Base-by-base conservation (phyloP, 306 rosid genomes). In the Vigna unguiculata region DNA sequence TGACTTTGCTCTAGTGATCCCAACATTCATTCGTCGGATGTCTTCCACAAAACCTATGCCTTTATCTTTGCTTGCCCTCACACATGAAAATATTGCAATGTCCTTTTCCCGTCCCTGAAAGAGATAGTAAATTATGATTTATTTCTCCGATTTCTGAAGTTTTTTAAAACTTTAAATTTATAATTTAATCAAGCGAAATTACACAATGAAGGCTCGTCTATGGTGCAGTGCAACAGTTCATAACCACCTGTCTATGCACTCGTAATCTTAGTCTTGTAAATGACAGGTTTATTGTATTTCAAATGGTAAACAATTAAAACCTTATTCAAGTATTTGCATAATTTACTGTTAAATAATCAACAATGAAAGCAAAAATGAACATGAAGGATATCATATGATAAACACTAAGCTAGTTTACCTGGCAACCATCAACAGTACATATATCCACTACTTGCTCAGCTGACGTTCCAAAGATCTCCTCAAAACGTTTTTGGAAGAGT, bases 51-150 rank as follows among this genome's bases (percentile, higher is more conserved):
- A 94, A 41, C 98, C 98, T 41, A 94, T 94, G 34, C 91, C 75
- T 55, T 67, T 81, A 5, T 86, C 85, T 83, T 89, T 43, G 76
- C 89, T 94, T 80, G 97, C 95, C 86, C 98, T 84, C 74, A 92
- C 97, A 78, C 97, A 94, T 38, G 97, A 94, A 86, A 94, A 94
- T 82, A 94, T 91, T 34, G 88, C 89, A 11, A 94, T 79, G 58
- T 89, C 98, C 86, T 94, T 94, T 83, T 94, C 98, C 21, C 98
- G 96, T 72, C 97, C 98, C 98, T 94, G 84, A 40, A 71, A 76
- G 21, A 68, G 25, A 69, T 8, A 28, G 16, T 3, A 51, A 17
- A 57, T 77, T 51, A 51, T 4, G 1, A 47, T 1, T 17, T 36
- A 82, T 77, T 69, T 49, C 51, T 62, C 36, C 30, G 14, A 24